phyloP scores from a whole-genome alignment of 495 filamentous ascomycete genomes.

The Neurospora sp. region DNA sequence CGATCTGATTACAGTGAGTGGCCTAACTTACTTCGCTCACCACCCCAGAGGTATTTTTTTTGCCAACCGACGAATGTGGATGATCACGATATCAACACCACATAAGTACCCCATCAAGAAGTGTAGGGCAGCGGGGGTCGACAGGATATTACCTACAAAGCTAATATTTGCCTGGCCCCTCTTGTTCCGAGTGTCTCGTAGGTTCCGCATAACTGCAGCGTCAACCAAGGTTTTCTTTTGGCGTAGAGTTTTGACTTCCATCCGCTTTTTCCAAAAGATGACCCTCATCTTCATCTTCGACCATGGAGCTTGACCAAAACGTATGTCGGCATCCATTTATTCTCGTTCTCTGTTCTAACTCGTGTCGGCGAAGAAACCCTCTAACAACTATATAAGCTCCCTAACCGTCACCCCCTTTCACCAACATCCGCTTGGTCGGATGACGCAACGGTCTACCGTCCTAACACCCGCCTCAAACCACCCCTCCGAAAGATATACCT shows the following conservation, averaged over 20 bases:
- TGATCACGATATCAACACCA: too few species aligned
- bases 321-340: background rate
- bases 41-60: too few species aligned
- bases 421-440: background rate
- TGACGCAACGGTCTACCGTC: background rate
- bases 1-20: too few species aligned
- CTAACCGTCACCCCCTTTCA: background rate
- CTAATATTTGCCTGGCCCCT: too few species aligned
- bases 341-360: background rate
- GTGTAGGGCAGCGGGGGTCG: background rate
- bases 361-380: background rate
- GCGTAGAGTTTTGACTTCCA: too few species aligned
- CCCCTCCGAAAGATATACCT: background rate
- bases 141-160: background rate
- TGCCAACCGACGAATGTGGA: too few species aligned
- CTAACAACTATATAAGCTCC: background rate
- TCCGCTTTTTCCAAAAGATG: too few species aligned
- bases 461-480: background rate
- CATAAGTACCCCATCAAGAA: background rate
- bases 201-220: too few species aligned
- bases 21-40: too few species aligned
- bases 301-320: background rate
- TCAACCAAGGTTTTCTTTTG: too few species aligned
- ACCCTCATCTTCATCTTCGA: background rate
- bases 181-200: too few species aligned